These are phyloP conservation scores for Stropharia rugosoannulata DNA, from an alignment of 768 basidiomycete genomes.

Conservation along the genomic window DNA sequence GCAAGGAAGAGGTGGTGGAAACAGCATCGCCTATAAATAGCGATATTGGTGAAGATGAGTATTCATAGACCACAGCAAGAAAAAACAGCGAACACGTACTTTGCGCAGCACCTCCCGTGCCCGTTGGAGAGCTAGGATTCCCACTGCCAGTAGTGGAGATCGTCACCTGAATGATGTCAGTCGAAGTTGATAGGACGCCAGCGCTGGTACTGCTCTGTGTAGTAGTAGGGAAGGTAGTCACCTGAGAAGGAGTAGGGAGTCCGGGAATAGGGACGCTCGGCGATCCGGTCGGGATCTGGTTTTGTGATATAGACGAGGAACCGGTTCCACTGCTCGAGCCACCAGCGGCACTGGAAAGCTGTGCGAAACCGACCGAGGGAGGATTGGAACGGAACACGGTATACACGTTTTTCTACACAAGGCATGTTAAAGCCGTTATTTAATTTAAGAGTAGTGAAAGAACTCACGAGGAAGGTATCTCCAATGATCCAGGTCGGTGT, in stretches of 20 bases:
- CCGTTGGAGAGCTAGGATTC: not conserved
- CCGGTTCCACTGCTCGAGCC: not conserved
- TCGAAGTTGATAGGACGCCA: no score
- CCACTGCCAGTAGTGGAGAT: not conserved
- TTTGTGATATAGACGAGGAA: not conserved
- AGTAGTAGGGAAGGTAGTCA: no score
- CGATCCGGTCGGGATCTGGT: not conserved
- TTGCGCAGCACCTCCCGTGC: not conserved
- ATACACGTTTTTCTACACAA: conserved; percentile 51
- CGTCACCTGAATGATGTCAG: not conserved
- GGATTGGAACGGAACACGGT: conserved; percentile 45
- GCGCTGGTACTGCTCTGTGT: no score
- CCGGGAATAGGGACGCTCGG: not conserved
- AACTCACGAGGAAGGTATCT: conserved; percentile 64
- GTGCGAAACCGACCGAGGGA: conserved; percentile 51
- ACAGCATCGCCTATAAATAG: not conserved
- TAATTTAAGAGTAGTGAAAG: not conserved
- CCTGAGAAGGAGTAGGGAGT: not conserved
- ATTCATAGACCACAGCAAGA: not conserved
- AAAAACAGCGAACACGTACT: not conserved
- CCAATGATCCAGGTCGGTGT: conserved; percentile 67
- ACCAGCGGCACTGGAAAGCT: conserved; percentile 38
- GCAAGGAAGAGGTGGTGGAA: not conserved
- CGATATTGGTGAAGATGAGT: not conserved
- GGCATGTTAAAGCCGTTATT: not conserved